Percentiles rank a stretch among this genome's conserved stretches.
phyloP scores from a whole-genome alignment of 2,329 filamentous ascomycete species.

The Purpureocillium takamizusanense region DNA sequence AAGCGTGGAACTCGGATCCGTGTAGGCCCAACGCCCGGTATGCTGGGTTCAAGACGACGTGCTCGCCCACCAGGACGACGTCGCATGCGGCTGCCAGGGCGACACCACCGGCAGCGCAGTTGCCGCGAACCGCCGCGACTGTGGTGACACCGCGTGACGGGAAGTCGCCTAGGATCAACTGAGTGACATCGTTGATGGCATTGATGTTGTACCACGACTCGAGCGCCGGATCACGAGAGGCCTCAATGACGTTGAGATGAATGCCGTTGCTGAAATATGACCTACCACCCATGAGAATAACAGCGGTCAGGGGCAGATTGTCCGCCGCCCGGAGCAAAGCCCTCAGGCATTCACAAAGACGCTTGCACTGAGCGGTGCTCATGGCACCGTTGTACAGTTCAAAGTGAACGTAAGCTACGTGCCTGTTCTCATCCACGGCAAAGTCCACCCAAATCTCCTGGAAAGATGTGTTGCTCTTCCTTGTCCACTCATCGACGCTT shows the following conservation, averaged over 20 bases:
- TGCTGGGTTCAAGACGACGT: conserved; percentile 31
- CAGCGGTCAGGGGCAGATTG: conserved; percentile 20
- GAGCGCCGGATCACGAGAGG: conserved; percentile 22
- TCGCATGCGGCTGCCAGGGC: conserved; percentile 29
- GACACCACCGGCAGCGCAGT: conserved; percentile 32
- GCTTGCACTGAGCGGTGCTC: conserved; percentile 27
- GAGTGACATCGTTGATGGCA: conserved; percentile 30
- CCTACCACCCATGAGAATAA: conserved; percentile 26
- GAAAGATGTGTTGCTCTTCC: conserved; percentile 18
- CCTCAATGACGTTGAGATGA: conserved; percentile 33
- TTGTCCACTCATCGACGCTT: conserved; percentile 16
- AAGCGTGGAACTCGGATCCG: conserved; percentile 31
- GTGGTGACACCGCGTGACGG: conserved; percentile 24
- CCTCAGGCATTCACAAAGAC: conserved; percentile 24
- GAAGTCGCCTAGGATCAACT: conserved; percentile 27
- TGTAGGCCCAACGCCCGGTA: conserved; percentile 25
- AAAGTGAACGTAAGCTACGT: conserved; percentile 29
- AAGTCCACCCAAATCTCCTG: conserved; percentile 31
- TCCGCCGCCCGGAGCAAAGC: conserved; percentile 17
- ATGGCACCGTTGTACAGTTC: conserved; percentile 35
- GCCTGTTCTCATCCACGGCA: conserved; percentile 11
- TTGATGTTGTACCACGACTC: conserved; percentile 36
- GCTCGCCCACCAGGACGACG: conserved; percentile 24
- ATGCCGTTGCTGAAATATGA: conserved; percentile 34
- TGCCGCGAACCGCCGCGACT: conserved; percentile 28